phyloP scores from a whole-genome alignment of 805 yeast genomes.

The Teunomyces panamensis region DNA sequence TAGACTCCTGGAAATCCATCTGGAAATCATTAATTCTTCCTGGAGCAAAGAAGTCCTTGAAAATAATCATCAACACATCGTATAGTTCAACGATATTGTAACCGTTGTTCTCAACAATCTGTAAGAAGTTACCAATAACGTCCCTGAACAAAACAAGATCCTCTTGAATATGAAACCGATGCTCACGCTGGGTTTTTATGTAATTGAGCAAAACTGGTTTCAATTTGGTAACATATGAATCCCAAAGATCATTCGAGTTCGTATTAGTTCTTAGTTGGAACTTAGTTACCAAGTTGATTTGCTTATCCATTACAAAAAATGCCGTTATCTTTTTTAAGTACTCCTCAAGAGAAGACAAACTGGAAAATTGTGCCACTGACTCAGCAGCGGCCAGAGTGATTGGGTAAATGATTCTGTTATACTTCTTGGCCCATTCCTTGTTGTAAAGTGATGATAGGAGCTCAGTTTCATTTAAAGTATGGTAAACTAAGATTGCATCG shows the following conservation, averaged over 20 bases:
- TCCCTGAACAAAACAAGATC: conserved; percentile 56
- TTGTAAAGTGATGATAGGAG: conserved; percentile 60
- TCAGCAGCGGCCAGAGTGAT: conserved; percentile 37
- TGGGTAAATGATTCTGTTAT: conserved; percentile 69
- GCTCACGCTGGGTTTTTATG: conserved; percentile 28
- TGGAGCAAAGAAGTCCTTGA: conserved; percentile 58
- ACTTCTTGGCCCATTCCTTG: conserved; percentile 68
- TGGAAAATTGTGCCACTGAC: conserved; percentile 24
- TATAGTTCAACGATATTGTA: conserved; percentile 60
- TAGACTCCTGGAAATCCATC: conserved; percentile 55
- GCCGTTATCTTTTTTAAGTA: conserved; percentile 67
- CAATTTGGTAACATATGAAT: conserved; percentile 56
- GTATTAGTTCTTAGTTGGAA: conserved; percentile 60
- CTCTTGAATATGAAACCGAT: conserved; percentile 28
- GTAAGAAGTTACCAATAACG: conserved; percentile 65
- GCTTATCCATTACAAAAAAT: conserved; percentile 72
- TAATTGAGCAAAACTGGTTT: conserved; percentile 55
- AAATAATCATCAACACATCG: conserved; percentile 55
- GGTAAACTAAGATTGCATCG: conserved; percentile 80
- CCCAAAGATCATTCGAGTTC: conserved; percentile 74
- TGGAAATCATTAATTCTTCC: conserved; percentile 54
- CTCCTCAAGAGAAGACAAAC: conserved; percentile 42
- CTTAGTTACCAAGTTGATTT: conserved; percentile 60
- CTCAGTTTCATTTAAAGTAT: conserved; percentile 65
- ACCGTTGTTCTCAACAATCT: conserved; percentile 71